Conservation (phyloP, 2,329 filamentous ascomycete genomes). For the Proliferodiscus dingleyae region DNA sequence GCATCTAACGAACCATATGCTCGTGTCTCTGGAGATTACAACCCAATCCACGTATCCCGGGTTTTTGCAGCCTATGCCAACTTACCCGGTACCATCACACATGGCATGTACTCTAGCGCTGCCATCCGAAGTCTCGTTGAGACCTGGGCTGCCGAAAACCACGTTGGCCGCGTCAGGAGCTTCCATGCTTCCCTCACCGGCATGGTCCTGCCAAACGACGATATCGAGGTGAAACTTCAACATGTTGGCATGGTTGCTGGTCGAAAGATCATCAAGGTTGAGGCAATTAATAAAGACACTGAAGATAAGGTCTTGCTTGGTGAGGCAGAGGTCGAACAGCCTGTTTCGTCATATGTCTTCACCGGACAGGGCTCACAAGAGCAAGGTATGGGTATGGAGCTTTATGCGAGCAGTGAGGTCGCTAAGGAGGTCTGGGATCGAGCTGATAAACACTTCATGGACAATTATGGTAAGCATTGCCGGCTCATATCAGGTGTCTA, state of each 20-base stretch:
- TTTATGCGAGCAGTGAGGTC: constrained; percentile 88
- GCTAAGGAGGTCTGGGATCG: constrained; percentile 98
- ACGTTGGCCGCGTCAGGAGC: constrained; percentile 92
- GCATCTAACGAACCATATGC: constrained; percentile 98
- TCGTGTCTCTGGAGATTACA: constrained; percentile 95
- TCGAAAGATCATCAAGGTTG: constrained; percentile 99
- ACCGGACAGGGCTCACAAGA: constrained; percentile 98
- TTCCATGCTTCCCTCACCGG: constrained; percentile 97
- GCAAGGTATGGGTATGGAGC: constrained; percentile 99
- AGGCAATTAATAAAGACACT: constrained; percentile 90
- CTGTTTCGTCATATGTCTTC: constrained; percentile 94
- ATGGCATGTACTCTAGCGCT: constrained; percentile 99
- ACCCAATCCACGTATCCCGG: constrained; percentile 96
- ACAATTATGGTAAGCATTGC: constrained; percentile 78
- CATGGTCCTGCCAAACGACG: constrained; percentile 97
- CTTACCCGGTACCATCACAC: constrained; percentile 93
- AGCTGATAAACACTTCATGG: constrained; percentile 95
- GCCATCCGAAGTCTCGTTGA: constrained; percentile 93
- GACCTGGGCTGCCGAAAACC: constrained; percentile 98
- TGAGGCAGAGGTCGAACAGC: constrained; percentile 96
- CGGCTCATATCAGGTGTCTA: neutral
- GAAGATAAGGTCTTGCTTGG: constrained; percentile 94
- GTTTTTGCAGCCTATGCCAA: constrained; percentile 96
- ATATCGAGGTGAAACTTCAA: constrained; percentile 90
- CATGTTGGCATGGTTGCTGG: constrained; percentile 97